phyloP scores from a whole-genome alignment of 176 grass and related monocot species.

The Phoenix roebelenii region DNA sequence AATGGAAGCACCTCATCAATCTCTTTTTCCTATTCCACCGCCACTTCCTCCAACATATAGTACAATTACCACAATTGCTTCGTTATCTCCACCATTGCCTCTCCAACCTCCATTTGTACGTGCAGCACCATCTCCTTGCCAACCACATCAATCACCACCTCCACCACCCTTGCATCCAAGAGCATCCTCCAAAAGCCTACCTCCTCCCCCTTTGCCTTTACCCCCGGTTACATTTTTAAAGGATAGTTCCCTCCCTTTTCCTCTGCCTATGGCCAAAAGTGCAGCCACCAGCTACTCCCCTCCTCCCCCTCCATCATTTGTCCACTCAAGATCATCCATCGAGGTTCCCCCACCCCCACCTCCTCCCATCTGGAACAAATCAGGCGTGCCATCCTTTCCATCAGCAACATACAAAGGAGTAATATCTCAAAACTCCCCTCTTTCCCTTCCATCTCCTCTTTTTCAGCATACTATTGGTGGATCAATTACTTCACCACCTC shows the following conservation, averaged over 20 bases:
- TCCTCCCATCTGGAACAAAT: slow-evolving; percentile 16
- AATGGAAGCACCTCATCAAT: background rate
- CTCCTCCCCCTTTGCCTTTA: slow-evolving; percentile 23
- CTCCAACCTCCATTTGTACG: slow-evolving; percentile 11
- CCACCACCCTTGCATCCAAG: slow-evolving; percentile 6
- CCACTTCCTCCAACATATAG: background rate
- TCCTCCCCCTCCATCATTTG: slow-evolving; percentile 10
- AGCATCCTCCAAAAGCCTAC: slow-evolving; percentile 15
- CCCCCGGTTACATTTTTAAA: slow-evolving; percentile 3
- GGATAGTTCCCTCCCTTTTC: too few species aligned
- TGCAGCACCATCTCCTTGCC: slow-evolving; percentile 7
- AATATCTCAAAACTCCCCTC: slow-evolving; percentile 10
- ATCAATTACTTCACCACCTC: slow-evolving; percentile 9
- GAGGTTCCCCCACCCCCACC: background rate
- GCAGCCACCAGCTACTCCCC: background rate
- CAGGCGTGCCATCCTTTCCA: background rate
- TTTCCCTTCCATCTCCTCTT: slow-evolving; percentile 12
- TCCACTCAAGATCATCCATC: too few species aligned
- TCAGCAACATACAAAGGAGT: background rate
- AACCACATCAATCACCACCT: background rate
- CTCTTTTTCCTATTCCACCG: background rate
- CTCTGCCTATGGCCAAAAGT: too few species aligned
- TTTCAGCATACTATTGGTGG: slow-evolving; percentile 19
- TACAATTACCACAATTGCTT: background rate
- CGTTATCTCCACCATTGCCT: slow-evolving; percentile 21